These are phyloP conservation scores for Exobasidium cylindrosporum DNA, from an alignment of 1,284 basidiomycete species.

Conservation along the genomic window DNA sequence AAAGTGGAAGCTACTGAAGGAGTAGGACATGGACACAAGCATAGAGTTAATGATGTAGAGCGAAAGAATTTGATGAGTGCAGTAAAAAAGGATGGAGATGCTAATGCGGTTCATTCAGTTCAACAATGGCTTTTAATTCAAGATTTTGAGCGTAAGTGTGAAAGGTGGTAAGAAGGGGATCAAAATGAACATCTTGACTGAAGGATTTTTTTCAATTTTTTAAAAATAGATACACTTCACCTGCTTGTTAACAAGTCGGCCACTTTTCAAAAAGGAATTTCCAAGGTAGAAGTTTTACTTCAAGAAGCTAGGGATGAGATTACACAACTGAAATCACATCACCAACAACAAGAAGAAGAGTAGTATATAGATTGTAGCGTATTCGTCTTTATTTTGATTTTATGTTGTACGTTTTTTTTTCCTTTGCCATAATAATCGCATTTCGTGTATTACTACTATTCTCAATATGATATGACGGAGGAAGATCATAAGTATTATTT, in stretches of 20 bases:
- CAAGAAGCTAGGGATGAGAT: neutral
- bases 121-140: neutral
- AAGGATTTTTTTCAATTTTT: too few species aligned
- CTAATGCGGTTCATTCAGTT: neutral
- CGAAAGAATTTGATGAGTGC: neutral
- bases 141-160: conserved; percentile 11
- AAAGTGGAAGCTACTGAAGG: neutral
- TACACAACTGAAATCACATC: neutral
- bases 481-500: too few species aligned
- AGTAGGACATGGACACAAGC: neutral
- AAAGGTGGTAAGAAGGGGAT: too few species aligned
- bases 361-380: too few species aligned
- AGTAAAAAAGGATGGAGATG: neutral
- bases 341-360: too few species aligned
- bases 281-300: neutral
- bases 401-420: too few species aligned
- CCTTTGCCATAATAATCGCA: too few species aligned
- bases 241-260: neutral
- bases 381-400: too few species aligned
- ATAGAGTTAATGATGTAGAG: neutral
- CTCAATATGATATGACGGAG: too few species aligned
- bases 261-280: neutral
- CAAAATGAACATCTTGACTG: too few species aligned
- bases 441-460: too few species aligned
- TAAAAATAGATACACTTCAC: neutral